phyloP scores from a whole-genome alignment of 2,329 filamentous ascomycete species.

The Metarhizium humberi region DNA sequence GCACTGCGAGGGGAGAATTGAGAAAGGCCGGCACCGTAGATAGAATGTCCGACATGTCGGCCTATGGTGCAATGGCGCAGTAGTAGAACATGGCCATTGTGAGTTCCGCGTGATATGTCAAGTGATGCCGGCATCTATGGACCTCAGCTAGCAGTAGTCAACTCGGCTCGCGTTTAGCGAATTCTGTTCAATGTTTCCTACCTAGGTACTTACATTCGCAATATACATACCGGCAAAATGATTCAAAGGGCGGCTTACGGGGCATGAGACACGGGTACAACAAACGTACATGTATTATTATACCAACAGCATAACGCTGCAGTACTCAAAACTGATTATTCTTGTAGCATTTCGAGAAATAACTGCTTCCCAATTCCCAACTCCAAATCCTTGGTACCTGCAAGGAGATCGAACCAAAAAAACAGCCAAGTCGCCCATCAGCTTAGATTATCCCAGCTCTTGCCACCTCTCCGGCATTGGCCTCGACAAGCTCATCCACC shows the following conservation, averaged over 20 bases:
- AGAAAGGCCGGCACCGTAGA: conserved; percentile 20
- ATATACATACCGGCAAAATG: too few relatives aligned
- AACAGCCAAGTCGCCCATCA: neutral
- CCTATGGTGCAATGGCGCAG: too few relatives aligned
- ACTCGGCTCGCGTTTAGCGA: too few relatives aligned
- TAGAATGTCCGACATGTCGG: conserved; percentile 4
- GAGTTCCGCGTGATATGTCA: too few relatives aligned
- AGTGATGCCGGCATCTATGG: too few relatives aligned
- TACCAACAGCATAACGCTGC: neutral
- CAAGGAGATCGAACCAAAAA: neutral
- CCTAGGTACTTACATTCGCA: too few relatives aligned
- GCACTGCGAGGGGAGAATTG: conserved; percentile 39
- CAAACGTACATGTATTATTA: neutral
- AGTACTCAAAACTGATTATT: neutral
- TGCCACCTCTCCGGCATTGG: conserved; percentile 50
- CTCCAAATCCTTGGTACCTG: conserved; percentile 1
- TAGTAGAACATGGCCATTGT: too few relatives aligned
- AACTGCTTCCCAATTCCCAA: neutral
- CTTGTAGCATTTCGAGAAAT: neutral
- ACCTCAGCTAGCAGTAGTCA: too few relatives aligned
- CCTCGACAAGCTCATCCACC: conserved; percentile 45
- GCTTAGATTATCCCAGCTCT: conserved; percentile 45
- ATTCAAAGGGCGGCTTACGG: neutral
- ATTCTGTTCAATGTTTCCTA: too few relatives aligned
- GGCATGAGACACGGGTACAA: neutral